Conservation (phyloP, 202 grass and related monocot species). For the Eragrostis tef region DNA sequence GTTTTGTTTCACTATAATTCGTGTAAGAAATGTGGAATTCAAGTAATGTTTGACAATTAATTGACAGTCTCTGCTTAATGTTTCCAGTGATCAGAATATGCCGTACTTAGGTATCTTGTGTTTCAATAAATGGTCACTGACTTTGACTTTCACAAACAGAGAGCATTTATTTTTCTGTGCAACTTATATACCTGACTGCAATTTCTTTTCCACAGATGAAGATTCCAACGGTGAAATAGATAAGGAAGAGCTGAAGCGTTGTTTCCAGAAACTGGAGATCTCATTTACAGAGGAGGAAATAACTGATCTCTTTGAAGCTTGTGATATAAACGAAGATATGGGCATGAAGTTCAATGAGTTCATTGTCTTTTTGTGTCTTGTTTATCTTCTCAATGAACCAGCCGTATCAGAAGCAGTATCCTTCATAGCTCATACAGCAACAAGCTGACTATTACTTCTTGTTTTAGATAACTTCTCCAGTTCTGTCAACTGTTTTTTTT, state of each 20-base stretch:
- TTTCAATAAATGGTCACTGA: background rate
- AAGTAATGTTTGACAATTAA: background rate
- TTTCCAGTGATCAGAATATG: background rate
- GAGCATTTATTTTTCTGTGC: background rate
- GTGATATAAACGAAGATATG: conserved; percentile 92
- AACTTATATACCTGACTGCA: conserved; percentile 4
- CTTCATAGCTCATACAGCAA: conserved; percentile 42
- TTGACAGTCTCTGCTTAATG: background rate
- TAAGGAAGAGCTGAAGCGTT: conserved; percentile 74
- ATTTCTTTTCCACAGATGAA: conserved; percentile 65
- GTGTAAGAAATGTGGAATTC: background rate
- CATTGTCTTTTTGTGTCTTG: conserved; percentile 87
- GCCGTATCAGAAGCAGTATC: conserved; percentile 76
- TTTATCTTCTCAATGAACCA: conserved; percentile 92
- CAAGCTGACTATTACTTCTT: conserved; percentile 11
- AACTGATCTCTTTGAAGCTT: conserved; percentile 82
- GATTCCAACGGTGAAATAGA: conserved; percentile 97
- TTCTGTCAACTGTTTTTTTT: background rate
- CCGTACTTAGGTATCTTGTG: background rate
- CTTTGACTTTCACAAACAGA: background rate
- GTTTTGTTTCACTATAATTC: background rate
- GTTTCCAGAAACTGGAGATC: conserved; percentile 82
- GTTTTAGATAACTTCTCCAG: conserved; percentile 27
- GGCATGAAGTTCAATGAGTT: conserved; percentile 95
- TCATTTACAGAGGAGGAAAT: conserved; percentile 81